phyloP scores from a whole-genome alignment of 768 basidiomycete genomes.

The Auriscalpium vulgare region DNA sequence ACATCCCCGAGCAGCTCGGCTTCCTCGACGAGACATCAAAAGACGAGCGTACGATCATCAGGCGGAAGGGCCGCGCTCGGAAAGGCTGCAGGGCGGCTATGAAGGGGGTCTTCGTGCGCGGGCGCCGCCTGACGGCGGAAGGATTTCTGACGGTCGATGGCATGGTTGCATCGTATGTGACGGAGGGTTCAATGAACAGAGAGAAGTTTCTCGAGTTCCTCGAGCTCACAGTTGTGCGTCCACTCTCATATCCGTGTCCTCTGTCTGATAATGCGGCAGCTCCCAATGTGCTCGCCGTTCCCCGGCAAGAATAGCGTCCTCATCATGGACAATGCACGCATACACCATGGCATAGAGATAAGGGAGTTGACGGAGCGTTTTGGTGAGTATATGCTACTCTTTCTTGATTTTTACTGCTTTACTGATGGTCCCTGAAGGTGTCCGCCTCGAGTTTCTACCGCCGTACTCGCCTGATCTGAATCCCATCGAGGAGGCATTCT shows the following conservation, averaged over 20 bases:
- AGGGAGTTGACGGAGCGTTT: not conserved
- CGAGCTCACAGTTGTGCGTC: not conserved
- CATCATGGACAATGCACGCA: conserved; percentile 27
- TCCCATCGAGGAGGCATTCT: conserved; percentile 34
- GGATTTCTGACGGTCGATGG: conserved; percentile 26
- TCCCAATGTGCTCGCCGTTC: conserved; percentile 8
- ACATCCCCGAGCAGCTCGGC: conserved; percentile 25
- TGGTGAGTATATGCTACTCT: conserved; percentile 3
- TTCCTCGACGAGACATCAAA: conserved; percentile 30
- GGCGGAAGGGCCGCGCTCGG: not conserved
- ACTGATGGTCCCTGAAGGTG: conserved; percentile 11
- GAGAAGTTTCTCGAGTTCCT: conserved; percentile 5
- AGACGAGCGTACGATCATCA: conserved; percentile 15
- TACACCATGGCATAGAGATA: conserved; percentile 16
- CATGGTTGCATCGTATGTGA: conserved; percentile 20
- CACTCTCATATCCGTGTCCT: not conserved
- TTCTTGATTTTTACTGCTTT: not conserved
- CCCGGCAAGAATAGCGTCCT: conserved; percentile 9
- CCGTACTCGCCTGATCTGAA: conserved; percentile 35
- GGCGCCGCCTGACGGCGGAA: conserved; percentile 17
- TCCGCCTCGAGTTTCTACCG: conserved; percentile 24
- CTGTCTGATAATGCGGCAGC: conserved; percentile 16
- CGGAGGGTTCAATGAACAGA: conserved; percentile 24
- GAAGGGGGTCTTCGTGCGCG: not conserved
- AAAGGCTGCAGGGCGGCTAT: not conserved